These are phyloP conservation scores for Yarrowia hollandica DNA, from an alignment of 805 yeast genomes.

Conservation along the genomic window DNA sequence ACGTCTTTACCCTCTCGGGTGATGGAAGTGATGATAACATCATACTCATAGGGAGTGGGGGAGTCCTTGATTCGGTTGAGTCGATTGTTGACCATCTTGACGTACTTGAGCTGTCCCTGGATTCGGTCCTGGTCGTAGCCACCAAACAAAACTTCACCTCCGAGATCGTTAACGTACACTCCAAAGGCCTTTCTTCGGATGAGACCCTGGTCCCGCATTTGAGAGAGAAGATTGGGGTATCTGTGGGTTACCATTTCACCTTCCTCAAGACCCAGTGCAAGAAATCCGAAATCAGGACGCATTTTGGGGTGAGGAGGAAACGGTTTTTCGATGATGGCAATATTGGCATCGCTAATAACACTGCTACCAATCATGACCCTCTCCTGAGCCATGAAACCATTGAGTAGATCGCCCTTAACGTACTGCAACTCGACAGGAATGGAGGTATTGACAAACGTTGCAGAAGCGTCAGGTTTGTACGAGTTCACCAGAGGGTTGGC, in stretches of 20 bases:
- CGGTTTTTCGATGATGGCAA: background rate
- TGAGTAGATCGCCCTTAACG: background rate
- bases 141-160: background rate
- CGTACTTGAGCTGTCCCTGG: background rate
- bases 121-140: conserved; percentile 10
- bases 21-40: background rate
- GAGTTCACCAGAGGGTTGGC: background rate
- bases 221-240: background rate
- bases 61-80: conserved; percentile 2
- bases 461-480: background rate
- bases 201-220: background rate
- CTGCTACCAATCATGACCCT: background rate
- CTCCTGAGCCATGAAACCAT: background rate
- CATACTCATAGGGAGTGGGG: background rate
- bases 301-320: background rate
- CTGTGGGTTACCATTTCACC: background rate
- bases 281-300: background rate
- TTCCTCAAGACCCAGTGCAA: background rate
- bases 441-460: background rate
- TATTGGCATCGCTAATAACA: background rate
- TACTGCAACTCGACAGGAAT: background rate
- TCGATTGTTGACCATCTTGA: background rate
- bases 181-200: conserved; percentile 3
- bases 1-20: background rate
- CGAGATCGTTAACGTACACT: background rate